These are phyloP conservation scores for Chlorociboria aeruginascens DNA, from an alignment of 495 filamentous ascomycete genomes.

Conservation along the genomic window DNA sequence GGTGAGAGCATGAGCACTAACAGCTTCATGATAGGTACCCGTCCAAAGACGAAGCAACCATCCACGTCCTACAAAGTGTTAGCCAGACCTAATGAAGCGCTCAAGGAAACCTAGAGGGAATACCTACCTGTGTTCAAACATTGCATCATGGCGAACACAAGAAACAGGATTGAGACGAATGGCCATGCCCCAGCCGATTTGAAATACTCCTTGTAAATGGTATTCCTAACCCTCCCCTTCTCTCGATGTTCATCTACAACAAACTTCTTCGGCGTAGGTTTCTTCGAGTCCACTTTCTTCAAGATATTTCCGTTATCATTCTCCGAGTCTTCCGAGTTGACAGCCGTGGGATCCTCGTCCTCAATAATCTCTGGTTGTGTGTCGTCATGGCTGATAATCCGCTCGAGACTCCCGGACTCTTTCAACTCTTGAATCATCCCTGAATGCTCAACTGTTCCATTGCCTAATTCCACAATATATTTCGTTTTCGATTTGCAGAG, in stretches of 20 bases:
- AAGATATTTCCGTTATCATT: conserved; percentile 20
- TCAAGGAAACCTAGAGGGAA: conserved; percentile 4
- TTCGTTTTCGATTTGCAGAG: conserved; percentile 57
- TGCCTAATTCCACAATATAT: conserved; percentile 56
- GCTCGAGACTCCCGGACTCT: conserved; percentile 40
- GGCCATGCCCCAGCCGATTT: conserved; percentile 49
- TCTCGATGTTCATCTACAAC: conserved; percentile 63
- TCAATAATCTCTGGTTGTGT: conserved; percentile 30
- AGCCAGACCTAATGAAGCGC: neutral
- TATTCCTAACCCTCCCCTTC: conserved; percentile 47
- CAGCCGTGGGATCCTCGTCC: conserved; percentile 31
- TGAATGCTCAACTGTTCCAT: conserved; percentile 51
- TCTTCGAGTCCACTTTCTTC: conserved; percentile 28
- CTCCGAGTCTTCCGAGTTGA: conserved; percentile 30
- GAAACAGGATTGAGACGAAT: conserved; percentile 47
- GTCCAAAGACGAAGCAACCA: conserved; percentile 71
- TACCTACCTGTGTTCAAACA: conserved; percentile 34
- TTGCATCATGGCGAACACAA: conserved; percentile 39
- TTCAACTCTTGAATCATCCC: conserved; percentile 41
- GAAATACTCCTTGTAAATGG: conserved; percentile 55
- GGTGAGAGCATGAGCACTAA: conserved; percentile 9
- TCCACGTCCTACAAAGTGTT: conserved; percentile 26
- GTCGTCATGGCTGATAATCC: conserved; percentile 47
- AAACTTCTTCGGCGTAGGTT: conserved; percentile 44
- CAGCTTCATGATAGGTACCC: conserved; percentile 25